Conservation (phyloP, 2,329 filamentous ascomycete species). For the Phoma sp. region DNA sequence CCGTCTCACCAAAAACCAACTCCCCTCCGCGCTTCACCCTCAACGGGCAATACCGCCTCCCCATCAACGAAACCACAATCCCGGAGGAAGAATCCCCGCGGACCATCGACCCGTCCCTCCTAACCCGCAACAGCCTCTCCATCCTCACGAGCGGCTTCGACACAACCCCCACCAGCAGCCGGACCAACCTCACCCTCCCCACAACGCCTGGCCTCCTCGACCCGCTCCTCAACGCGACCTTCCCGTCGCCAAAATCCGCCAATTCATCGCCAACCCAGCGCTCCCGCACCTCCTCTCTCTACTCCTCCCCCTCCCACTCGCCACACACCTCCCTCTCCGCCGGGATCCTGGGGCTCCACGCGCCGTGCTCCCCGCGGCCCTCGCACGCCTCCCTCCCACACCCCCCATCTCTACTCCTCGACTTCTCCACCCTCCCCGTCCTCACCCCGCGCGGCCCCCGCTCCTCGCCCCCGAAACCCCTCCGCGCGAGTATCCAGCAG, state of each 20-base stretch:
- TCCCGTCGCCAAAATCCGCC: slow-evolving; percentile 15
- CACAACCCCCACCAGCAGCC: slow-evolving; percentile 14
- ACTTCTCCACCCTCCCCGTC: slow-evolving; percentile 32
- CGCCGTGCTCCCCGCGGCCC: slow-evolving; percentile 34
- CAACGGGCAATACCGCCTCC: slow-evolving; percentile 24
- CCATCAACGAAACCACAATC: slow-evolving; percentile 41
- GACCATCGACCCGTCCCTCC: slow-evolving; percentile 35
- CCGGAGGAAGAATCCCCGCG: slow-evolving; percentile 26
- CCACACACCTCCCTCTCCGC: slow-evolving; percentile 6
- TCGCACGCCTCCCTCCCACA: slow-evolving; percentile 23
- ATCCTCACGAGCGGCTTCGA: slow-evolving; percentile 27
- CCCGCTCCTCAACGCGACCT: slow-evolving; percentile 31
- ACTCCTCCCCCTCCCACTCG: slow-evolving; percentile 18
- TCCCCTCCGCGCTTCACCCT: slow-evolving; percentile 25
- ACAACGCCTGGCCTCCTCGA: slow-evolving; percentile 23
- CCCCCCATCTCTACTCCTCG: slow-evolving; percentile 20
- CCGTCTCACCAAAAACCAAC: slow-evolving; percentile 48
- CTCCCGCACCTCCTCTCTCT: slow-evolving; percentile 24
- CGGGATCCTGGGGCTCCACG: neutral
- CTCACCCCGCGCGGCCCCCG: slow-evolving; percentile 39
- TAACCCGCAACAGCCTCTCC: slow-evolving; percentile 32
- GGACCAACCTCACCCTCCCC: slow-evolving; percentile 21
- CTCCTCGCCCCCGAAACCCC: slow-evolving; percentile 41
- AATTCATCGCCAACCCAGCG: slow-evolving; percentile 14
- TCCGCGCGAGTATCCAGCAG: slow-evolving; percentile 48